A percentile compares a stretch with the other conserved stretches of the same genome.
These are phyloP conservation scores for Sporothrix dimorphospora DNA, from an alignment of 2,329 filamentous ascomycete genomes.

Conservation along the genomic window DNA sequence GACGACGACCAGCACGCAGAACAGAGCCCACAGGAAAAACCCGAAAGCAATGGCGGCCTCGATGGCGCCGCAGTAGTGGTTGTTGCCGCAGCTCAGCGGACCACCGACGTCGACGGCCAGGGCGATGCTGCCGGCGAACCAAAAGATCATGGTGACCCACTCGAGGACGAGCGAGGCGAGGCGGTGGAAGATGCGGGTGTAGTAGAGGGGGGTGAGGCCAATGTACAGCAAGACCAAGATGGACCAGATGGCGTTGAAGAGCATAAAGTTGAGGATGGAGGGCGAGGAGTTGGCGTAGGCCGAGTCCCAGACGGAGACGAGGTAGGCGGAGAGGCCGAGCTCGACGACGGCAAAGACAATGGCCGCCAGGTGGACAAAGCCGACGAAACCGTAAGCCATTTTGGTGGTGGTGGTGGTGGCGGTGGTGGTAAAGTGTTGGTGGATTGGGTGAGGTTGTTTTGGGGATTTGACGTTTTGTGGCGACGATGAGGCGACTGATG, in stretches of 20 bases:
- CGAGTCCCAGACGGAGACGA: slow-evolving; percentile 53
- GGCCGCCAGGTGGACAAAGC: slow-evolving; percentile 69
- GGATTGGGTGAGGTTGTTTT: not conserved
- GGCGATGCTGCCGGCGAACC: slow-evolving; percentile 85
- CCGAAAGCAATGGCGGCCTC: slow-evolving; percentile 69
- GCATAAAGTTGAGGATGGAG: slow-evolving; percentile 70
- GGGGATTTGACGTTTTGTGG: not conserved
- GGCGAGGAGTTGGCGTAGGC: slow-evolving; percentile 48
- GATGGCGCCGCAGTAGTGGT: slow-evolving; percentile 59
- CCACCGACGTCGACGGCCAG: slow-evolving; percentile 67
- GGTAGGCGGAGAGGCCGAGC: slow-evolving; percentile 74
- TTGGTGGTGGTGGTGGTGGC: slow-evolving; percentile 31
- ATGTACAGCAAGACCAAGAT: slow-evolving; percentile 72
- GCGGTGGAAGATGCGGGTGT: slow-evolving; percentile 63
- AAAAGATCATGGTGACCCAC: slow-evolving; percentile 77
- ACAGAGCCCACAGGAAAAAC: slow-evolving; percentile 64
- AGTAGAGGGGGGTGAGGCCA: slow-evolving; percentile 65
- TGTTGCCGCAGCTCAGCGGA: slow-evolving; percentile 55
- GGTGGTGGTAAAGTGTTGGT: not conserved
- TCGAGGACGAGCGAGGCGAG: slow-evolving; percentile 70
- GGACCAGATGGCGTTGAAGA: slow-evolving; percentile 80
- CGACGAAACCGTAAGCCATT: slow-evolving; percentile 59
- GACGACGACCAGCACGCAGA: slow-evolving; percentile 52
- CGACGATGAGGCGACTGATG: too few relatives aligned
- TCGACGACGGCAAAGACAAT: slow-evolving; percentile 71